These are phyloP conservation scores for Narthecium ossifragum DNA, from an alignment of 106 monocot species.

Conservation along the genomic window DNA sequence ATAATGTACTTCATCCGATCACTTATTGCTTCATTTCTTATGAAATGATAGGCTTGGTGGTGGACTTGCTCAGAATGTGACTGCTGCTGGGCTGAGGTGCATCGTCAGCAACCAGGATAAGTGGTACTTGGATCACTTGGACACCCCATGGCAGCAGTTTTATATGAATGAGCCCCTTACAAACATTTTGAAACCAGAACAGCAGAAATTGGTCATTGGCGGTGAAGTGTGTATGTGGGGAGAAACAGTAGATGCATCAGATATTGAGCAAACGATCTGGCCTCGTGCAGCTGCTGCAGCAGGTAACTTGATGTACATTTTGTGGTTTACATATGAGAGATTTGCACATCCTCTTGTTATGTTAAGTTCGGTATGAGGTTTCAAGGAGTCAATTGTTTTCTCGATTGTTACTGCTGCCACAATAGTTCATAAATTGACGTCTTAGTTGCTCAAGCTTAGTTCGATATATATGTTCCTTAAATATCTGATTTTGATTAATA, in stretches of 20 bases:
- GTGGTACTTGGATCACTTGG: conserved; percentile 94
- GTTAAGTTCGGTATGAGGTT: too few relatives aligned
- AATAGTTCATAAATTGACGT: too few relatives aligned
- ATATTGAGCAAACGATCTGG: conserved; percentile 94
- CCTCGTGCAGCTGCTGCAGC: conserved; percentile 97
- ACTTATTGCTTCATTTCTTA: background rate
- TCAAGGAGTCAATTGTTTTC: too few relatives aligned
- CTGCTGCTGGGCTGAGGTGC: conserved; percentile 75
- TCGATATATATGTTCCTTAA: too few relatives aligned
- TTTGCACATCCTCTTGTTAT: too few relatives aligned
- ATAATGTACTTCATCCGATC: too few relatives aligned
- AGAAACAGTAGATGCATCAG: conserved; percentile 70
- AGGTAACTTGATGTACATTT: conserved; percentile 35
- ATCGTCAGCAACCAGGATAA: conserved; percentile 90
- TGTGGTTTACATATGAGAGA: too few relatives aligned
- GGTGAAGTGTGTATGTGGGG: conserved; percentile 99
- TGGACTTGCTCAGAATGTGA: conserved; percentile 65
- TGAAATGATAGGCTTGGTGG: conserved; percentile 49
- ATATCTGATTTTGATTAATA: too few relatives aligned
- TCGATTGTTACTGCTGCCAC: too few relatives aligned
- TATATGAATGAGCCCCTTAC: conserved; percentile 80
- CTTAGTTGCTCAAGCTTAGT: too few relatives aligned
- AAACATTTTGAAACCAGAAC: conserved; percentile 44
- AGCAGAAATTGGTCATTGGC: conserved; percentile 71
- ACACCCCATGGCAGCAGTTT: conserved; percentile 68